A percentile compares a stretch with the other conserved stretches of the same genome.
Evolutionary conservation across 164 flowering plant species (phyloP).

Genomic region (Echeveria elegans): DNA sequence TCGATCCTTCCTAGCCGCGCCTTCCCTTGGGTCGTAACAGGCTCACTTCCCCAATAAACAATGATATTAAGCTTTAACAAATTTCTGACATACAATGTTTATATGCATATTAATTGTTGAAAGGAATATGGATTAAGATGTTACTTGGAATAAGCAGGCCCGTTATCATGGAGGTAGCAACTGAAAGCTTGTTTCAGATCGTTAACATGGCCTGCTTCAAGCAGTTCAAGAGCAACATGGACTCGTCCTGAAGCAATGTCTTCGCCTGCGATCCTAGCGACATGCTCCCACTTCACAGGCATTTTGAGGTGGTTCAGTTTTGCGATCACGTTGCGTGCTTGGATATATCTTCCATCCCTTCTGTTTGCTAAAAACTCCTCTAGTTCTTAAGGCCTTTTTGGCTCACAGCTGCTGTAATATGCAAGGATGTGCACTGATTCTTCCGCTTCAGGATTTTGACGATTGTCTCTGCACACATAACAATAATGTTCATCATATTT

Average conservation of each 20-base stretch:
- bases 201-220: conserved; percentile 89
- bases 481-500: neutral
- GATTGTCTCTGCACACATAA: conserved; percentile 22
- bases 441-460: conserved; percentile 36
- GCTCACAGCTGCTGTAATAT: conserved; percentile 86
- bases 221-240: conserved; percentile 93
- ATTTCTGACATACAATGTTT: neutral
- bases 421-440: conserved; percentile 96
- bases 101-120: neutral
- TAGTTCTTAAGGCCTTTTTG: conserved; percentile 41
- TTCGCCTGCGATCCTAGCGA: conserved; percentile 71
- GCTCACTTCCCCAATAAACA: conserved; percentile 70
- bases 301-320: conserved; percentile 68
- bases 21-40: too few species aligned
- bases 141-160: conserved; percentile 96
- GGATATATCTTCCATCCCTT: conserved; percentile 75
- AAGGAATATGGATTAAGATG: neutral
- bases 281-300: conserved; percentile 84
- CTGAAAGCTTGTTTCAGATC: conserved; percentile 84
- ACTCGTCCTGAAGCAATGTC: conserved; percentile 95
- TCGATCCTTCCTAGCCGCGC: too few species aligned
- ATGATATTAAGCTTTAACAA: neutral
- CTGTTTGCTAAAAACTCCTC: conserved; percentile 60
- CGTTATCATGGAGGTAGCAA: conserved; percentile 82
- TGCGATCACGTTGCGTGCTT: conserved; percentile 66